Percentiles rank a stretch among this genome's conserved stretches.
These are phyloP conservation scores for Pleurotus salmoneostramineus DNA, from an alignment of 768 basidiomycete genomes.

Conservation along the genomic window DNA sequence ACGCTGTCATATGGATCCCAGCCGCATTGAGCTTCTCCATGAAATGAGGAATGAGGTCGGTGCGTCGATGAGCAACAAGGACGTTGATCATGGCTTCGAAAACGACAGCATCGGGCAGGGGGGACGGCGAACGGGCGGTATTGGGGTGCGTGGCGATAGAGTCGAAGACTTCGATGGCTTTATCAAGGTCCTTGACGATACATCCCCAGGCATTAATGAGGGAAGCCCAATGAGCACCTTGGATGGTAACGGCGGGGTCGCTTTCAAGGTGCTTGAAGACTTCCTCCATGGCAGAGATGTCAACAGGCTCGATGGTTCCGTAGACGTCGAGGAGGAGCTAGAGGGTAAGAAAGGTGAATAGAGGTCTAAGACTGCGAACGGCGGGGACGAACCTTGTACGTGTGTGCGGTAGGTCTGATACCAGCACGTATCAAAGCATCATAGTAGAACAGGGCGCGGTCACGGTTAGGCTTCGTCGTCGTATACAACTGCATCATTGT, in stretches of 20 bases:
- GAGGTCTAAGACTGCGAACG: not conserved
- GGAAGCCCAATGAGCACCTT: constrained; percentile 62
- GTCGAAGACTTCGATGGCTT: constrained; percentile 75
- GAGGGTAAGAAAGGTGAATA: constrained; percentile 5
- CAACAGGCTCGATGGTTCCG: constrained; percentile 80
- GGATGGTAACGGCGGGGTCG: constrained; percentile 38
- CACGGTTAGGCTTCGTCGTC: constrained; percentile 83
- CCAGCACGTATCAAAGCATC: constrained; percentile 53
- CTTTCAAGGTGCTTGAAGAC: constrained; percentile 59
- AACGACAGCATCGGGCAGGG: constrained; percentile 73
- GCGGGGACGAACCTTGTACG: constrained; percentile 72
- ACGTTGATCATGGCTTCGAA: constrained; percentile 92
- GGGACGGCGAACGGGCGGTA: constrained; percentile 33
- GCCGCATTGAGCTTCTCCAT: constrained; percentile 53
- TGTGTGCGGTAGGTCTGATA: constrained; percentile 81
- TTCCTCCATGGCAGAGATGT: constrained; percentile 65
- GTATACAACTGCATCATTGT: constrained; percentile 98
- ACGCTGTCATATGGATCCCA: constrained; percentile 88
- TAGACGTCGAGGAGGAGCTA: constrained; percentile 88
- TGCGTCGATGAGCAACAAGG: constrained; percentile 70
- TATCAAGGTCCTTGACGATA: constrained; percentile 69
- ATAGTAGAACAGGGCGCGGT: constrained; percentile 73
- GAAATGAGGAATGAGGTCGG: constrained; percentile 74
- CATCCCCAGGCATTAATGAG: constrained; percentile 90
- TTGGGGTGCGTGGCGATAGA: constrained; percentile 48